Evolutionary conservation across 2,329 filamentous ascomycete species (phyloP).

Genomic region (Nemania sp.): DNA sequence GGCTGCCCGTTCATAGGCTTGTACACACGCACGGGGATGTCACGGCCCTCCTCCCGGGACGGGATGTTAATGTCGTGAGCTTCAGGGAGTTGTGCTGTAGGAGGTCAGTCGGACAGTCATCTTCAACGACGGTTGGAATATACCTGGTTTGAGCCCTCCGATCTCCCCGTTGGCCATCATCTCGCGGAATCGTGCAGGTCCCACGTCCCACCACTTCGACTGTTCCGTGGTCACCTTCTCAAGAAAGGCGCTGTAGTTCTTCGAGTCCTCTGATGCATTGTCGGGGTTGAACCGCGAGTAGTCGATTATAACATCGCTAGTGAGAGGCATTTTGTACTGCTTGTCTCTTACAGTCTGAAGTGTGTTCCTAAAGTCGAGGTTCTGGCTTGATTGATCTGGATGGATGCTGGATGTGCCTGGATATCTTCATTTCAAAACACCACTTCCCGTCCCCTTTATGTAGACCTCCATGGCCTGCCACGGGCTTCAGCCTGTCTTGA

Average conservation of each 20-base stretch:
- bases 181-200: conserved; percentile 23
- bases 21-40: conserved; percentile 61
- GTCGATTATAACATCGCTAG: conserved; percentile 28
- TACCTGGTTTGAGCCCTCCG: conserved; percentile 21
- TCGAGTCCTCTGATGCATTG: conserved; percentile 19
- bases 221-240: conserved; percentile 4
- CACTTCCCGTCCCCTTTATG: conserved; percentile 1
- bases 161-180: conserved; percentile 54
- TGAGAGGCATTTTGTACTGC: conserved; percentile 28
- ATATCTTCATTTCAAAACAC: neutral
- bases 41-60: conserved; percentile 62
- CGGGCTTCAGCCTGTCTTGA: no score
- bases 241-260: conserved; percentile 20
- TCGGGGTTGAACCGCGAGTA: conserved; percentile 15
- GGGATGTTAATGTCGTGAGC: conserved; percentile 62
- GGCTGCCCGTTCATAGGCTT: conserved; percentile 59
- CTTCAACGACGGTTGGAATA: no score
- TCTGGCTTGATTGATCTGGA: neutral
- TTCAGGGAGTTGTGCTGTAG: conserved; percentile 51
- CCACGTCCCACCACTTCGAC: conserved; percentile 30
- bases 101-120: no score
- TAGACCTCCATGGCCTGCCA: neutral
- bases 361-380: neutral
- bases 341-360: neutral
- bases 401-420: neutral